phyloP scores from a whole-genome alignment of 2,329 filamentous ascomycete species.

The Arthrocladium fulminans region DNA sequence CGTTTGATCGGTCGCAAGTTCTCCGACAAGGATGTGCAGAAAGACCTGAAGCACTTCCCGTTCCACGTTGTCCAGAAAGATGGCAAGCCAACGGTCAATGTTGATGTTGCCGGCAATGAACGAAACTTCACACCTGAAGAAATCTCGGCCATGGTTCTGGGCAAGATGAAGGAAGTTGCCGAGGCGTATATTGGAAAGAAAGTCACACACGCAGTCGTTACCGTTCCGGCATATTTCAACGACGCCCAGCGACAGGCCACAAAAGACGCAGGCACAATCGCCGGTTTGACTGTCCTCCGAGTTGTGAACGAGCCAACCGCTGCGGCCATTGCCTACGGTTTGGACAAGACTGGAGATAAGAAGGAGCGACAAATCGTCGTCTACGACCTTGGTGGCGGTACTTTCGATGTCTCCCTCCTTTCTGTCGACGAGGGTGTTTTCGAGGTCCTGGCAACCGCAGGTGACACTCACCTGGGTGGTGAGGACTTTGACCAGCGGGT shows the following conservation, averaged over 20 bases:
- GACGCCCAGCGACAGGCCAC: constrained; percentile 95
- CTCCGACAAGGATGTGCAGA: constrained; percentile 76
- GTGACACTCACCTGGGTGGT: constrained; percentile 96
- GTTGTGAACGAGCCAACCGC: constrained; percentile 96
- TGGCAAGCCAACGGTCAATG: constrained; percentile 76
- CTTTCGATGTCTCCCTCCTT: constrained; percentile 87
- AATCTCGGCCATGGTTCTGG: constrained; percentile 57
- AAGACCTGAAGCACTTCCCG: constrained; percentile 95
- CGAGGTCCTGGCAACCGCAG: constrained; percentile 86
- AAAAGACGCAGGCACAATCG: constrained; percentile 88
- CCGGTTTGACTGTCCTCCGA: constrained; percentile 88
- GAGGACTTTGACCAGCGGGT: constrained; percentile 98
- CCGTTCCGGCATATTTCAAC: constrained; percentile 96
- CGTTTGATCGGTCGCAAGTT: constrained; percentile 80
- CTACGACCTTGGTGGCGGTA: constrained; percentile 90
- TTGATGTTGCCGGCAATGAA: constrained; percentile 50
- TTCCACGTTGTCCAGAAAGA: constrained; percentile 87
- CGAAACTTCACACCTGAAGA: constrained; percentile 60
- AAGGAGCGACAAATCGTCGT: constrained; percentile 78
- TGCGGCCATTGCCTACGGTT: constrained; percentile 87
- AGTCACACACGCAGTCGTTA: constrained; percentile 65
- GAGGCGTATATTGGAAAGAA: constrained; percentile 54
- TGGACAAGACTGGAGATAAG: constrained; percentile 67
- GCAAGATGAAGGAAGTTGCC: constrained; percentile 60
- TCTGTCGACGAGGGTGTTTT: constrained; percentile 89